Evolutionary conservation across 2,329 filamentous ascomycete genomes (phyloP).

Genomic region (Incumbomyces delicatus): DNA sequence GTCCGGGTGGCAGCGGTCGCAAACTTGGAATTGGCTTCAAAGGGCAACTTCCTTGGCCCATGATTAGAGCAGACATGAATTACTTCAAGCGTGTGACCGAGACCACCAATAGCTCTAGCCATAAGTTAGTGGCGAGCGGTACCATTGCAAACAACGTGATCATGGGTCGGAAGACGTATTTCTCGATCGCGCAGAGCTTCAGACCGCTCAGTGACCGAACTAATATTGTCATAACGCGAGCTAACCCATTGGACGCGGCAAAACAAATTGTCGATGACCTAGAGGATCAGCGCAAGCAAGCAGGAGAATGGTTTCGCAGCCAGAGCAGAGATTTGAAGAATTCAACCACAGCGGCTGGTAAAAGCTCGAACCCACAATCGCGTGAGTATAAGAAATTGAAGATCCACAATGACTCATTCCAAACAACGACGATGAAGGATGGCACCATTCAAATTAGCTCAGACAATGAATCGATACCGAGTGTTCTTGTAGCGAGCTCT

Average conservation of each 20-base stretch:
- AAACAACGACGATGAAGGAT: not conserved
- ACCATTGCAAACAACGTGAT: slow-evolving; percentile 57
- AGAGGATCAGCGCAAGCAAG: slow-evolving; percentile 22
- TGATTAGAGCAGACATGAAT: slow-evolving; percentile 80
- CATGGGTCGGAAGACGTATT: slow-evolving; percentile 97
- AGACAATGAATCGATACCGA: not conserved
- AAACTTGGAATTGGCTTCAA: slow-evolving; percentile 73
- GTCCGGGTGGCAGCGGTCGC: slow-evolving; percentile 57
- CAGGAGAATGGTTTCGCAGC: slow-evolving; percentile 13
- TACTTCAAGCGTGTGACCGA: slow-evolving; percentile 91
- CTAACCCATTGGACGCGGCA: slow-evolving; percentile 24
- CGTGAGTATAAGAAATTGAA: not conserved
- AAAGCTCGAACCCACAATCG: not conserved
- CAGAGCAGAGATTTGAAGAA: not conserved
- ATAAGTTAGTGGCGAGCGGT: slow-evolving; percentile 19
- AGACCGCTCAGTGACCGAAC: slow-evolving; percentile 69
- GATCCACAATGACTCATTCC: not conserved
- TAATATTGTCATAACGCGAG: slow-evolving; percentile 68
- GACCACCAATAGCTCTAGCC: slow-evolving; percentile 18
- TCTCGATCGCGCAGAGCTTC: slow-evolving; percentile 70
- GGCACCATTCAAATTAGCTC: not conserved
- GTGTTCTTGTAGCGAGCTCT: not conserved
- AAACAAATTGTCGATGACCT: slow-evolving; percentile 29
- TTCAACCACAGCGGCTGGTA: not conserved
- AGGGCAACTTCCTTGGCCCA: slow-evolving; percentile 78